Evolutionary conservation across 345 rosid genomes (phyloP).

Genomic region (Adansonia digitata): DNA sequence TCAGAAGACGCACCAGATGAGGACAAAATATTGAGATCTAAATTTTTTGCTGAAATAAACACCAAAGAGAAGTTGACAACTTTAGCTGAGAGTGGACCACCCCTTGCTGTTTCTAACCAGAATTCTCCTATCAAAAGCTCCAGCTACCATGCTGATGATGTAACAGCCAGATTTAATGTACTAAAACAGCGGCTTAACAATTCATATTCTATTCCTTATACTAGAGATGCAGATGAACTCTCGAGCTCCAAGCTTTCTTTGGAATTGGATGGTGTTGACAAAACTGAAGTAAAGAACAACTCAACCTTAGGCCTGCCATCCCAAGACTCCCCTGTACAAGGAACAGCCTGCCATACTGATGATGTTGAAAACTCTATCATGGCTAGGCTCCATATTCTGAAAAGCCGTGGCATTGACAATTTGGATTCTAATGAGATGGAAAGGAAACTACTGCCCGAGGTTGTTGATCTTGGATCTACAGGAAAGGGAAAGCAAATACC

Average conservation of each 20-base stretch:
- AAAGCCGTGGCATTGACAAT: conserved; percentile 22
- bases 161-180: conserved; percentile 45
- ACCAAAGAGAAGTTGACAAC: conserved; percentile 6
- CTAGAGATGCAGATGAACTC: conserved; percentile 11
- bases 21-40: conserved; percentile 11
- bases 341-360: neutral
- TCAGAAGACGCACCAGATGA: conserved; percentile 8
- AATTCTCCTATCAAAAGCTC: conserved; percentile 20
- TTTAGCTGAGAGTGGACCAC: neutral
- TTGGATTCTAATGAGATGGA: conserved; percentile 20
- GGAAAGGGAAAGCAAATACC: conserved; percentile 14
- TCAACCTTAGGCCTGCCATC: neutral
- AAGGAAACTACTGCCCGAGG: conserved; percentile 6
- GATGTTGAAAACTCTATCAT: conserved; percentile 30
- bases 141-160: conserved; percentile 38
- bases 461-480: conserved; percentile 16
- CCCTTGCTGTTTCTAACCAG: conserved; percentile 13
- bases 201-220: conserved; percentile 10
- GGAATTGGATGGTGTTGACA: conserved; percentile 19
- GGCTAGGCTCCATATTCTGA: conserved; percentile 43
- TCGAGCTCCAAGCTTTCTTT: conserved; percentile 15
- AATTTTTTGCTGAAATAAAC: conserved; percentile 13
- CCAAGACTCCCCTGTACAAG: conserved; percentile 11
- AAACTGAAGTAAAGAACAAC: conserved; percentile 21
- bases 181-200: conserved; percentile 31